Evolutionary conservation across 768 basidiomycete species (phyloP).

Genomic region (Chlorophyllum brunneum): DNA sequence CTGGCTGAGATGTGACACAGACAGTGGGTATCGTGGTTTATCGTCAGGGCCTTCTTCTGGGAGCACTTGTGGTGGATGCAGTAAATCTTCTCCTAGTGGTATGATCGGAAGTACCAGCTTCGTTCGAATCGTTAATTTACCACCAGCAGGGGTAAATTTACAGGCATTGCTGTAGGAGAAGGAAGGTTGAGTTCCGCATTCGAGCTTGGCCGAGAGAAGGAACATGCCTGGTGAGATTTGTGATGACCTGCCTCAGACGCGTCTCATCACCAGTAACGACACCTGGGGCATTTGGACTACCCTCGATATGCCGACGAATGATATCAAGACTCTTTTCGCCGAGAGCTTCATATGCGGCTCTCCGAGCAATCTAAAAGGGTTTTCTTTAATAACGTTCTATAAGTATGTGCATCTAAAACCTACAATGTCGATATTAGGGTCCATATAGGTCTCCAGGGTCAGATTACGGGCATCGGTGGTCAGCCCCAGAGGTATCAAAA

Average conservation of each 20-base stretch:
- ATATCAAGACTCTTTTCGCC: constrained; percentile 40
- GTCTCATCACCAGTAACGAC: constrained; percentile 84
- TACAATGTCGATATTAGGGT: constrained; percentile 62
- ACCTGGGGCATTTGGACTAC: constrained; percentile 52
- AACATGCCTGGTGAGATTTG: constrained; percentile 72
- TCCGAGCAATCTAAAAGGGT: constrained; percentile 47
- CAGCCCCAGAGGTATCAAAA: constrained; percentile 65
- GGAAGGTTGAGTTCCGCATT: neutral
- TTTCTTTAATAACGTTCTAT: neutral
- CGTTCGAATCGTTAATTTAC: constrained; percentile 64
- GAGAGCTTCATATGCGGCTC: constrained; percentile 55
- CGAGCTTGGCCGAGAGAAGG: neutral
- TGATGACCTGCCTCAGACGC: constrained; percentile 75
- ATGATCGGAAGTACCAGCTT: constrained; percentile 43
- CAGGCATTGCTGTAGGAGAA: constrained; percentile 57
- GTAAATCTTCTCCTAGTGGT: constrained; percentile 17
- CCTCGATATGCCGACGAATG: constrained; percentile 36
- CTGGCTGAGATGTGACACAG: constrained; percentile 7
- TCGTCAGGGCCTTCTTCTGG: constrained; percentile 3
- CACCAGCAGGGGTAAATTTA: constrained; percentile 74
- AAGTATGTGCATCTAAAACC: constrained; percentile 12
- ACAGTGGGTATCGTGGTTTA: constrained; percentile 2
- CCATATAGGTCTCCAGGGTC: constrained; percentile 65
- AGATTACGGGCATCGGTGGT: constrained; percentile 66
- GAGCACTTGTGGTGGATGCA: constrained; percentile 8